These are phyloP conservation scores for Nicotiana attenuata DNA, from an alignment of 257 asterid genomes.

Conservation along the genomic window DNA sequence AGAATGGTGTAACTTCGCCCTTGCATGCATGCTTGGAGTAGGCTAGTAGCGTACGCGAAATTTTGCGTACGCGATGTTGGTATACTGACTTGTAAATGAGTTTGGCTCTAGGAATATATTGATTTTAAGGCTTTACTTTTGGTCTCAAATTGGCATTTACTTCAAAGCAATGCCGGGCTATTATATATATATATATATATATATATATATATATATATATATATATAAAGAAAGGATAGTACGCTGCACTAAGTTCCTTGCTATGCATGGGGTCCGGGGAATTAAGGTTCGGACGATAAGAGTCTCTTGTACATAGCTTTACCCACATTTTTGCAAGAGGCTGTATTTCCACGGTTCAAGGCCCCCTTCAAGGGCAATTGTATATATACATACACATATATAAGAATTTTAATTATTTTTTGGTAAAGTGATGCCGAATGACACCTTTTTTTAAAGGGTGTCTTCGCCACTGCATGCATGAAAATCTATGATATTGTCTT, in stretches of 20 bases:
- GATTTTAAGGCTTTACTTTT: neutral
- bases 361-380: neutral
- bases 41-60: neutral
- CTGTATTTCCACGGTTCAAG: no score
- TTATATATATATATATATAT: neutral
- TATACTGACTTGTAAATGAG: neutral
- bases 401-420: neutral
- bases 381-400: neutral
- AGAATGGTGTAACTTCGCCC: no score
- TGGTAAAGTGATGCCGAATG: neutral
- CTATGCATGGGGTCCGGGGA: no score
- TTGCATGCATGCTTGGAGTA: neutral
- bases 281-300: no score
- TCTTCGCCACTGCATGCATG: neutral
- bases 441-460: neutral
- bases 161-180: neutral
- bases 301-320: no score
- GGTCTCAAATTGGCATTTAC: neutral
- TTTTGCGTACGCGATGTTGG: neutral
- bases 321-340: no score
- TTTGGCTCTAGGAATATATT: neutral
- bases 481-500: neutral
- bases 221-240: neutral
- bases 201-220: neutral
- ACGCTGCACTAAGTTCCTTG: no score